Conservation (phyloP, 2,329 filamentous ascomycete species). For the Huntiella omanensis region DNA sequence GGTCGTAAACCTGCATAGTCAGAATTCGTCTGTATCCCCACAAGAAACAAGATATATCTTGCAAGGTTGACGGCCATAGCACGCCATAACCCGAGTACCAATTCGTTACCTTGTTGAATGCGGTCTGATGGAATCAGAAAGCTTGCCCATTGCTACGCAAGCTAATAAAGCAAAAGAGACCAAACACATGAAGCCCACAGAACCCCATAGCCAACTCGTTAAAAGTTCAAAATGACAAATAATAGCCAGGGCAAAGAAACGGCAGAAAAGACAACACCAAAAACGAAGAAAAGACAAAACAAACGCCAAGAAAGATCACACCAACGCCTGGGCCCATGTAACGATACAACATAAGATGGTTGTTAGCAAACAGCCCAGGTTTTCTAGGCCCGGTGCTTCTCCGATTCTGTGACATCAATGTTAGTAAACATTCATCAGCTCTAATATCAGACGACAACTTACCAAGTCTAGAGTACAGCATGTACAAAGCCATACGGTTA, state of each 20-base stretch:
- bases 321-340: constrained; percentile 11
- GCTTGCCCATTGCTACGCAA: too few relatives aligned
- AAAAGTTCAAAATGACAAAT: neutral
- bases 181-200: neutral
- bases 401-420: constrained; percentile 22
- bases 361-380: neutral
- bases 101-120: too few relatives aligned
- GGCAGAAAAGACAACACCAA: neutral
- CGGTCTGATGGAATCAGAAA: too few relatives aligned
- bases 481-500: constrained; percentile 99
- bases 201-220: neutral
- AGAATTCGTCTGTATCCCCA: too few relatives aligned
- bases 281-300: constrained; percentile 3
- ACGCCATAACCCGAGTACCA: too few relatives aligned
- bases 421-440: neutral
- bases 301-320: constrained; percentile 9
- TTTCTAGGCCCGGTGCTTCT: constrained; percentile 25
- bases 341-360: neutral
- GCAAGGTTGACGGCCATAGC: too few relatives aligned
- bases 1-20: too few relatives aligned
- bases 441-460: constrained; percentile 16
- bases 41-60: too few relatives aligned
- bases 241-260: neutral
- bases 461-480: constrained; percentile 97
- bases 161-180: neutral